Conservation (phyloP, 2,329 filamentous ascomycete species). For the Nigrospora oryzae region DNA sequence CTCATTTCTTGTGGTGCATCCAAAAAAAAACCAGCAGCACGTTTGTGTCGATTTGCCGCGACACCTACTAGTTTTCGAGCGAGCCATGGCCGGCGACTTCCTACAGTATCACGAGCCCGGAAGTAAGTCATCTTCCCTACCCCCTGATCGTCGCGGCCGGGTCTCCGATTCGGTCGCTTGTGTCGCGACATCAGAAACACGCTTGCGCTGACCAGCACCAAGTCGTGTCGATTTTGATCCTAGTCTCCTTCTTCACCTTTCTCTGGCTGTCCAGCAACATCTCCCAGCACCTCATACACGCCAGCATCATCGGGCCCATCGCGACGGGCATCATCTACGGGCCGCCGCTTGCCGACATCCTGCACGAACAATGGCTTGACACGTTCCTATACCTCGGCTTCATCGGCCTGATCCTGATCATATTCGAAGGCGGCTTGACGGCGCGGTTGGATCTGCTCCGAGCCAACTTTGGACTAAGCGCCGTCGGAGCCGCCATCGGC, state of each 20-base stretch:
- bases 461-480: not conserved
- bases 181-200: too few relatives aligned
- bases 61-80: too few relatives aligned
- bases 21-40: too few relatives aligned
- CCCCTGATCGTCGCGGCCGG: too few relatives aligned
- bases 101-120: too few relatives aligned
- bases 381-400: not conserved
- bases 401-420: not conserved
- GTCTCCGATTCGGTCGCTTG: too few relatives aligned
- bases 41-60: too few relatives aligned
- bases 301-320: not conserved
- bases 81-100: too few relatives aligned
- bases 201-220: too few relatives aligned
- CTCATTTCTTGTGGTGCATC: too few relatives aligned
- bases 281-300: not conserved
- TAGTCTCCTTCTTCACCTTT: not conserved
- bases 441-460: not conserved
- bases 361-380: not conserved
- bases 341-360: not conserved
- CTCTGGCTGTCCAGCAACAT: not conserved
- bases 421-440: not conserved
- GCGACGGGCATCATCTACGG: not conserved
- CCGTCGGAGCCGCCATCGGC: not conserved
- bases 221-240: not conserved
- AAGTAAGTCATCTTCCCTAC: too few relatives aligned